Base-by-base conservation (phyloP, 192 early-diverging fungal species). In the Rhizophagus prolifer region DNA sequence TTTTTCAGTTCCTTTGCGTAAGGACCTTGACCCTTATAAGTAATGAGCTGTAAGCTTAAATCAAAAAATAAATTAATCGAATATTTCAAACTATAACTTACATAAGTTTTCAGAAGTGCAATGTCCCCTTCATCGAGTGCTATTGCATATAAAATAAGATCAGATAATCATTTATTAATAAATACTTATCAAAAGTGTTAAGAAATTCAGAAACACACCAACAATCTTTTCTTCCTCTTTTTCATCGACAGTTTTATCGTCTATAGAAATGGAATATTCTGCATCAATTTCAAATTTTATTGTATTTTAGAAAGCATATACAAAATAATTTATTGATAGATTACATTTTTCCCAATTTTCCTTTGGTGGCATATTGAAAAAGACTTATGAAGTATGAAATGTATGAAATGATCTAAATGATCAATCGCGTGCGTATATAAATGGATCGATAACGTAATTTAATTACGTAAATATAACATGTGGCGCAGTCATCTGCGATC, bases 331-430 rank as follows among this genome's bases (percentile, higher is more conserved):
- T 9, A 16, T 44, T 2, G 16, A 38, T 31, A 31, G 41, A 26
- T 26, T 93, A 97, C 94, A 97, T 86, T 97, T 97, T 85, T 99
- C 97, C 97, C 97, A 99, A 84, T 96, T 90, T 70, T 88, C 87
- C 86, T 96, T 96, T 78, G 96, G 96, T 79, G 93, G 88, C 90
- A 94, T 94, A 58, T 78, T 89, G 69, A 54, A 63, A 70, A 19
- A 63, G 74, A 54, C 12, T 16, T 50, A 50, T n/a, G n/a, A n/a
- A 34, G 31, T 34, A 34, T 34, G 31, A 54, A 54, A 6, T n/a
- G n/a, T n/a, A n/a, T n/a, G n/a, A n/a, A n/a, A 0, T 54, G 6
- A 21, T 3, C 50, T 4, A 54, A 21, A 19, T 50, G 50, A 54
- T 54, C 50, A 21, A 54, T 21, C 50, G 50, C 50, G 50, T 54